These are phyloP conservation scores for Syzygium aromaticum DNA, from an alignment of 345 rosid species.

Conservation along the genomic window DNA sequence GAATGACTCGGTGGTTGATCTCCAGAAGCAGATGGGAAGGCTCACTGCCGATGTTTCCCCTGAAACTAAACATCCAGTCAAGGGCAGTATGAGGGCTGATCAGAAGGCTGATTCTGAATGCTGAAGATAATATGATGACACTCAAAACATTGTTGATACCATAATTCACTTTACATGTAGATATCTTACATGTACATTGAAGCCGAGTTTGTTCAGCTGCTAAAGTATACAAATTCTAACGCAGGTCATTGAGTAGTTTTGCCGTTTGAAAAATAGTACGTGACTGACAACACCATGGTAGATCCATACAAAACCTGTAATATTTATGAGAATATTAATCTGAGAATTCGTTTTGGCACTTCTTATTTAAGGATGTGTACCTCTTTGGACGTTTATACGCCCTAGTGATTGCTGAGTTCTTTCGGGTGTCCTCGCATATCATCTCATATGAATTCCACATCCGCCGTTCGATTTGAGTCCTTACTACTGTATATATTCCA, in stretches of 20 bases:
- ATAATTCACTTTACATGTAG: not conserved
- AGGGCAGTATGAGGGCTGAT: slow-evolving; percentile 17
- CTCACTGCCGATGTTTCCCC: slow-evolving; percentile 53
- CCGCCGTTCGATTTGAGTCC: not conserved
- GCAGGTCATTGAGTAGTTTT: not conserved
- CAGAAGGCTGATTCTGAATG: slow-evolving; percentile 9
- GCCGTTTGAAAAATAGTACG: not conserved
- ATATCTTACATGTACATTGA: not conserved
- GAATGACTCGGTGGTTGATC: slow-evolving; percentile 63
- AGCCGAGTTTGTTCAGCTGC: not conserved
- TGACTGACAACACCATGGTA: not conserved
- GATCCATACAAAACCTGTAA: not conserved
- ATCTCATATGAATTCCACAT: not conserved
- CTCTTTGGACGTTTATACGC: not conserved
- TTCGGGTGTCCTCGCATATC: not conserved
- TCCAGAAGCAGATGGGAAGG: slow-evolving; percentile 78
- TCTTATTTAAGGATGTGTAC: not conserved
- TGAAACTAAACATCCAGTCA: slow-evolving; percentile 28
- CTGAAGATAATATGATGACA: not conserved
- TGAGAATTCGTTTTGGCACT: not conserved
- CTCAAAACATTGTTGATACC: not conserved
- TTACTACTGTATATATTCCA: not conserved
- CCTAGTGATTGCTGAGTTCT: not conserved
- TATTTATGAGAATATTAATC: not conserved
- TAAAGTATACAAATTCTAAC: not conserved